Conservation (phyloP, 2,329 filamentous ascomycete species). For the Hymenotorrendiella dingleyae region DNA sequence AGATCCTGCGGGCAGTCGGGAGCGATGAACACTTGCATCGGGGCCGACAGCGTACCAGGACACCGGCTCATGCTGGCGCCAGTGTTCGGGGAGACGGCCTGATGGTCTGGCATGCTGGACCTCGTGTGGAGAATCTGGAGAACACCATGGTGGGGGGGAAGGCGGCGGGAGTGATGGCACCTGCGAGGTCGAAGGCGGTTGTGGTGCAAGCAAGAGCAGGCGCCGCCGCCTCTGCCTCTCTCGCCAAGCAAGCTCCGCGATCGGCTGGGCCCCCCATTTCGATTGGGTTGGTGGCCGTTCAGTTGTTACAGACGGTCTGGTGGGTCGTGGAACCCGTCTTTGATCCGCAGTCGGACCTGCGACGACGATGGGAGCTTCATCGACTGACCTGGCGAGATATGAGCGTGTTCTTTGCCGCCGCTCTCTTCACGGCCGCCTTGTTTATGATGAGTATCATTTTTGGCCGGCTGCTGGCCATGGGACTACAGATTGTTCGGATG, state of each 20-base stretch:
- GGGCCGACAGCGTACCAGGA: too few species aligned
- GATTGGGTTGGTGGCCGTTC: constrained; percentile 7
- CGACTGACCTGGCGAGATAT: constrained; percentile 26
- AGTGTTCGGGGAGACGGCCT: too few species aligned
- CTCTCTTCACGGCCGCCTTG: constrained; percentile 25
- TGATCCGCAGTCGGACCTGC: constrained; percentile 23
- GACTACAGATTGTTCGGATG: constrained; percentile 2
- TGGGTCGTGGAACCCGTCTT: constrained; percentile 35
- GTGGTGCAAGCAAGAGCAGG: background rate
- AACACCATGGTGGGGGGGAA: too few species aligned
- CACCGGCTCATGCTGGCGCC: too few species aligned
- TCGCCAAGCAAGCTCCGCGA: constrained; percentile 4
- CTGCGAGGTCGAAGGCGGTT: background rate
- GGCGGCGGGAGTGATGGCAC: too few species aligned
- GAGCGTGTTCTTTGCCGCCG: constrained; percentile 24
- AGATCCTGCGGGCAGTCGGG: too few species aligned
- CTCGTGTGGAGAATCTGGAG: too few species aligned
- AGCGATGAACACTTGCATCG: too few species aligned
- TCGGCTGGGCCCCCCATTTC: constrained; percentile 6
- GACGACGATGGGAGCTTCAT: constrained; percentile 18
- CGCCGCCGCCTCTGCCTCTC: too few species aligned
- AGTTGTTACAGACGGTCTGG: constrained; percentile 25
- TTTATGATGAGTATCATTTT: constrained; percentile 18
- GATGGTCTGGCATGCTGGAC: too few species aligned
- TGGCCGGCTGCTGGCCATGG: constrained; percentile 6